Evolutionary conservation across 768 basidiomycete genomes (phyloP), one percentile per base, ranked within the genome.

Genomic region (Auriscalpium orientale): DNA sequence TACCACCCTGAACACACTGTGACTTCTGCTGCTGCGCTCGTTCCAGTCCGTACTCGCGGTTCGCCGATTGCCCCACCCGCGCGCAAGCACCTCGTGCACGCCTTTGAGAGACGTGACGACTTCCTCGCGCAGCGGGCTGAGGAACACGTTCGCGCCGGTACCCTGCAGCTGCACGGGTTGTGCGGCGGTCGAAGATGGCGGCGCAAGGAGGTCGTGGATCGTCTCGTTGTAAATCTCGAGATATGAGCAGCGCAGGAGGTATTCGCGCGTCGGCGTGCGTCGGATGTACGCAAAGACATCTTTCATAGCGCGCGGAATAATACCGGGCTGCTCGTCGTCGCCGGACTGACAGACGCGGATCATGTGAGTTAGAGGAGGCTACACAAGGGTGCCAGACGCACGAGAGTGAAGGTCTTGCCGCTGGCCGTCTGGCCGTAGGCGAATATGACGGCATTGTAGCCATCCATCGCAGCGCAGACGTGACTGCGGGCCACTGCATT

Each of bases 11-110:
- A 98, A 97, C 0, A 98, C 90, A 61, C 89, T 91, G 68, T 98
- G 95, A 73, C 91, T 94, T 36, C 95, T 78, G 67, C 91, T 93
- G 73, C 91, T 94, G 56, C 95, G 74, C 64, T 94, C 89, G 67
- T 99, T 99, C 95, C 95, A 99, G 65, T 99, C 95, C n/a, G 97
- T 99, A 62, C 85, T 90, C 1, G 94, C 95, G 4, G 94, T 97
- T 58, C 92, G 76, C 50, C 95, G 75, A 64, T 91, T 85, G 4
- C 87, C 83, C 67, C 97, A 92, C 5, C 95, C 95, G 21, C 91
- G 75, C 64, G 81, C 79, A 62, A 99, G 72, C 5, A 98, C 87
- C 57, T 91, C 90, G 53, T 84, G 81, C 13, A 98, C 91, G 40
- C 88, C 81, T 63, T 87, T 88, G 33, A 95, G 74, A 62, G 87